phyloP scores from a whole-genome alignment of 2,329 filamentous ascomycete species.

The Nigrograna mackinnonii region DNA sequence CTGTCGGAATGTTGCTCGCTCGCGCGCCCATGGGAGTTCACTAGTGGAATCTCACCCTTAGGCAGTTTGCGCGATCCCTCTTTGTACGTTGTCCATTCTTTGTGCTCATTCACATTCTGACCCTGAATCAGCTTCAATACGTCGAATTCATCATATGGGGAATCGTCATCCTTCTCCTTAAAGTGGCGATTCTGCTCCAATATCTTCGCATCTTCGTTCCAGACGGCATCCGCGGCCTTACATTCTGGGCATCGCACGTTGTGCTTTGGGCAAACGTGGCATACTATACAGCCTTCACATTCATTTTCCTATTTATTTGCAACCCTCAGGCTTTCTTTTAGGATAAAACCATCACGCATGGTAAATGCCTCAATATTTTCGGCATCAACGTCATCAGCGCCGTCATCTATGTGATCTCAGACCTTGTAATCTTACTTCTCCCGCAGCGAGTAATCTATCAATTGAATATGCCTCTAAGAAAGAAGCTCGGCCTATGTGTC shows the following conservation, averaged over 20 bases:
- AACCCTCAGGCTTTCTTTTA: not conserved
- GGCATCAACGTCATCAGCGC: not conserved
- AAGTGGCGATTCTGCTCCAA: slow-evolving; percentile 47
- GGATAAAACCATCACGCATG: not conserved
- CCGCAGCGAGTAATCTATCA: not conserved
- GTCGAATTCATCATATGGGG: not conserved
- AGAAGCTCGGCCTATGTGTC: not conserved
- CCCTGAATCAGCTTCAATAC: too few species aligned
- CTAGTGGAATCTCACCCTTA: not conserved
- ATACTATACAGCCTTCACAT: slow-evolving; percentile 26
- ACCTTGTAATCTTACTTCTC: not conserved
- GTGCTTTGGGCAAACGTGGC: slow-evolving; percentile 33
- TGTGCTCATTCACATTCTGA: too few species aligned
- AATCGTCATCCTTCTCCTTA: slow-evolving; percentile 22
- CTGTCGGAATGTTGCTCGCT: slow-evolving; percentile 1
- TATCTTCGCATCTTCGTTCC: slow-evolving; percentile 44
- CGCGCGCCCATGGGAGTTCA: too few species aligned
- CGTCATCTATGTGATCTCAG: slow-evolving; percentile 1
- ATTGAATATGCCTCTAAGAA: not conserved
- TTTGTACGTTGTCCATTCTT: slow-evolving; percentile 1
- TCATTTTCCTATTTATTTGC: slow-evolving; percentile 21
- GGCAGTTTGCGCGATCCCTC: not conserved
- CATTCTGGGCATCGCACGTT: slow-evolving; percentile 39
- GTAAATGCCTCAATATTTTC: slow-evolving; percentile 1
- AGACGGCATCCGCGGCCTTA: slow-evolving; percentile 19